phyloP scores from a whole-genome alignment of 2,329 filamentous ascomycete genomes.

The Paraconiothyrium brasiliense region DNA sequence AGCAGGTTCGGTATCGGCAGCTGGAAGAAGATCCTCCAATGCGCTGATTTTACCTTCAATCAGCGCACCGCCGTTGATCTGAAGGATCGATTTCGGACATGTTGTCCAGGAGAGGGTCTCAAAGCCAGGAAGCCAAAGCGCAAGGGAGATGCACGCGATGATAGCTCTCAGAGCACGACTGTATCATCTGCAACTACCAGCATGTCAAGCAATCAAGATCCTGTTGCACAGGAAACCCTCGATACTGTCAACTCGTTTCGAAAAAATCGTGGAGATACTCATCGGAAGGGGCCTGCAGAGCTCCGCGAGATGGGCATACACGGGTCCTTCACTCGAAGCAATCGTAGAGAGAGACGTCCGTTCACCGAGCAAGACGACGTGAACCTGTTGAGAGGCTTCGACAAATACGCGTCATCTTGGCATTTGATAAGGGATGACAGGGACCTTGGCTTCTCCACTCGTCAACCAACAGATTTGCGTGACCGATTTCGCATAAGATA shows the following conservation, averaged over 20 bases:
- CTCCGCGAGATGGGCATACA: conserved; percentile 58
- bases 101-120: conserved; percentile 55
- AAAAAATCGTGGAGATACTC: conserved; percentile 24
- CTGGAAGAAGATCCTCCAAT: conserved; percentile 70
- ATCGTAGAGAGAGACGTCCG: conserved; percentile 62
- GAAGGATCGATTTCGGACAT: conserved; percentile 69
- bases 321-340: conserved; percentile 59
- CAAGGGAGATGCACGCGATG: conserved; percentile 44
- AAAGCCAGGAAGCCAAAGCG: conserved; percentile 46
- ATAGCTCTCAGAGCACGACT: background rate
- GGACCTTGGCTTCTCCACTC: conserved; percentile 60
- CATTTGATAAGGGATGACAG: conserved; percentile 66
- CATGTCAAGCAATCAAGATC: conserved; percentile 9
- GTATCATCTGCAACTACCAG: conserved; percentile 4
- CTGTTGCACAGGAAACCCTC: background rate
- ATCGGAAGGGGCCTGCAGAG: conserved; percentile 40
- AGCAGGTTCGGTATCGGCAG: conserved; percentile 69
- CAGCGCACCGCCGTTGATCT: conserved; percentile 68
- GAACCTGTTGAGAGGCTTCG: conserved; percentile 66
- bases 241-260: background rate
- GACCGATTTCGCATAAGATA: conserved; percentile 70
- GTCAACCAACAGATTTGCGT: conserved; percentile 66
- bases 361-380: conserved; percentile 68
- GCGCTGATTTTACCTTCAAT: conserved; percentile 66
- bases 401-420: conserved; percentile 68